Conservation (phyloP, 2,329 filamentous ascomycete species). For the Byssochlamys sp. region DNA sequence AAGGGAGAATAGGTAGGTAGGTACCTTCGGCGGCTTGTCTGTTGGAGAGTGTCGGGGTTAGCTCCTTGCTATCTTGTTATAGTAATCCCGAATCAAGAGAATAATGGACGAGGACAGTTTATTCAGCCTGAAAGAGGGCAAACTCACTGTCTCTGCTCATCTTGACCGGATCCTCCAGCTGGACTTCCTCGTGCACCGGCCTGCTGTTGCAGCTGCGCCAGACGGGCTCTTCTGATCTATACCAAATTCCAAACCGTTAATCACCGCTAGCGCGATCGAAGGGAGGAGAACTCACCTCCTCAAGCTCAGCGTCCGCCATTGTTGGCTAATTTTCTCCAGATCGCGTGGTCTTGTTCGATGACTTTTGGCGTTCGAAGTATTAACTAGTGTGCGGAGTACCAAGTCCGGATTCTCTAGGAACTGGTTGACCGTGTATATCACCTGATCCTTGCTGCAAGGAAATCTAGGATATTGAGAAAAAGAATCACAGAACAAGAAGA, state of each 20-base stretch:
- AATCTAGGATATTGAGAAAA: neutral
- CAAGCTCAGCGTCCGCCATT: constrained; percentile 59
- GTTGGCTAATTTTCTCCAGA: constrained; percentile 6
- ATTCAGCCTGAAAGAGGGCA: neutral
- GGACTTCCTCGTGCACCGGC: constrained; percentile 41
- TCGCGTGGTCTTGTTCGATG: neutral
- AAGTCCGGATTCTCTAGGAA: neutral
- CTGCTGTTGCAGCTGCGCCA: constrained; percentile 80
- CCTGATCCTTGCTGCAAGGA: neutral
- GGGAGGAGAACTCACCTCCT: constrained; percentile 41
- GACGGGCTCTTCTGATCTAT: constrained; percentile 81
- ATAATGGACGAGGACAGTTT: no score
- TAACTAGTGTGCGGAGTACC: neutral
- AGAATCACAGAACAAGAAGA: neutral
- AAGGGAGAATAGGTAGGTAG: neutral
- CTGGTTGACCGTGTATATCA: neutral
- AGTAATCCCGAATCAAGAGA: neutral
- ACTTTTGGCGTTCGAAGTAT: neutral
- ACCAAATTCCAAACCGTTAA: constrained; percentile 3
- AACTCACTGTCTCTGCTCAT: constrained; percentile 57
- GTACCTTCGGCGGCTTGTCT: constrained; percentile 5
- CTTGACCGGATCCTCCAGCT: constrained; percentile 43
- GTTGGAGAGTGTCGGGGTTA: neutral
- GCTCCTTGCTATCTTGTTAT: neutral
- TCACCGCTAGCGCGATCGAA: neutral